Percentiles rank a stretch among this genome's conserved stretches.
These are phyloP conservation scores for Chloranthus sessilifolius DNA, from an alignment of 164 flowering plant genomes.

Conservation along the genomic window DNA sequence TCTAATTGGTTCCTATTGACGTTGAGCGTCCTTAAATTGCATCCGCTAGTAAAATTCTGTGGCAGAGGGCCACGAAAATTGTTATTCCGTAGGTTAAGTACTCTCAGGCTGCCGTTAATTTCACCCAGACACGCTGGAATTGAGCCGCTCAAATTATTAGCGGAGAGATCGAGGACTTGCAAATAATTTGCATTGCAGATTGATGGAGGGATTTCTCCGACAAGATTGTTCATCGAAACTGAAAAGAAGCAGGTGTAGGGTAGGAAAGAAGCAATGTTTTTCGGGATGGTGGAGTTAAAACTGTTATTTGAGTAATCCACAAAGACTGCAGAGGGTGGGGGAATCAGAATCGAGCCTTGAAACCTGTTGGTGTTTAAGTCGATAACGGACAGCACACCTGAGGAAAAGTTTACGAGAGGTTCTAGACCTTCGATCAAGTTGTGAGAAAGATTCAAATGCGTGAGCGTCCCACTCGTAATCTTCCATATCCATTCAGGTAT, in stretches of 20 bases:
- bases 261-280: slow-evolving; percentile 17
- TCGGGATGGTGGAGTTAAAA: slow-evolving; percentile 26
- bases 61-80: slow-evolving; percentile 34
- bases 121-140: slow-evolving; percentile 41
- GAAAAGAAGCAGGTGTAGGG: slow-evolving; percentile 19
- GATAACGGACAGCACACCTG: slow-evolving; percentile 4
- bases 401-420: not conserved
- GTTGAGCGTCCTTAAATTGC: slow-evolving; percentile 36
- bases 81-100: slow-evolving; percentile 44
- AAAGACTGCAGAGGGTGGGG: slow-evolving; percentile 13
- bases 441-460: slow-evolving; percentile 31
- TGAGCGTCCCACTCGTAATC: slow-evolving; percentile 7
- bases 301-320: slow-evolving; percentile 50
- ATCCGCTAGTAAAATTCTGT: slow-evolving; percentile 16
- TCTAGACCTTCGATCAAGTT: slow-evolving; percentile 24
- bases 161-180: slow-evolving; percentile 45
- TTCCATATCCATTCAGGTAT: slow-evolving; percentile 44
- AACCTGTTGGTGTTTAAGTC: slow-evolving; percentile 45
- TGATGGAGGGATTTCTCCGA: slow-evolving; percentile 25
- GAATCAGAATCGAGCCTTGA: slow-evolving; percentile 27
- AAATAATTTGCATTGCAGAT: slow-evolving; percentile 39
- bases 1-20: slow-evolving; percentile 36
- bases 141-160: slow-evolving; percentile 33
- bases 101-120: slow-evolving; percentile 10
- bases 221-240: slow-evolving; percentile 21